These are phyloP conservation scores for Yarrowia sp. DNA, from an alignment of 805 yeast species.

Conservation along the genomic window DNA sequence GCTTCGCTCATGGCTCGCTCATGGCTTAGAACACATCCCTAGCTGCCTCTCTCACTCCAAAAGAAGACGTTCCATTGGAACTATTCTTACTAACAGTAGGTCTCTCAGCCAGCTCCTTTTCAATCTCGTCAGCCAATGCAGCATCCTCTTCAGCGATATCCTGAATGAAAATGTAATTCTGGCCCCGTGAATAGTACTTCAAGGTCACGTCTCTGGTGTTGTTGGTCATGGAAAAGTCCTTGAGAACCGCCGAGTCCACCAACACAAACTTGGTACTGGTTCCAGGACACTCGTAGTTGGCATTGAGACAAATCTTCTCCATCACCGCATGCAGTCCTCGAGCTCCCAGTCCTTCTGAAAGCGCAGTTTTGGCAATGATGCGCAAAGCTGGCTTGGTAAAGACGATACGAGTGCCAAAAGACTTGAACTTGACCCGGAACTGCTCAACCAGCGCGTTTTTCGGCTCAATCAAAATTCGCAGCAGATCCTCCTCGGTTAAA, in stretches of 20 bases:
- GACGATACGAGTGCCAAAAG: constrained; percentile 50
- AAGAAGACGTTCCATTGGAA: background rate
- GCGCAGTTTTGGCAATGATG: constrained; percentile 49
- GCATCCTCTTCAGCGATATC: constrained; percentile 46
- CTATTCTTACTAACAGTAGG: background rate
- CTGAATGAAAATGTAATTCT: constrained; percentile 42
- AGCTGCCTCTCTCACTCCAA: background rate
- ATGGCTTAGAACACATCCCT: constrained; percentile 1
- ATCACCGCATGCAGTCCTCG: constrained; percentile 55
- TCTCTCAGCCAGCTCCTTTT: constrained; percentile 34
- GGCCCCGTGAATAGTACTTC: constrained; percentile 47
- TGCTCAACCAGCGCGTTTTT: constrained; percentile 53
- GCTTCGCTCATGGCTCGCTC: background rate
- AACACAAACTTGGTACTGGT: constrained; percentile 51
- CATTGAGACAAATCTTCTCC: constrained; percentile 49
- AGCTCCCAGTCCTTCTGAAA: constrained; percentile 57
- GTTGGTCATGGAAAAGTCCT: constrained; percentile 34
- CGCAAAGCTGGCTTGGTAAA: constrained; percentile 49
- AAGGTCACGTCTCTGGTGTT: constrained; percentile 41
- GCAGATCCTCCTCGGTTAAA: constrained; percentile 45
- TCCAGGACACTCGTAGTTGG: constrained; percentile 60
- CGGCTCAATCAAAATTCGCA: constrained; percentile 52
- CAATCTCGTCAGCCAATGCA: constrained; percentile 39
- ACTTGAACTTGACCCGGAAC: constrained; percentile 51
- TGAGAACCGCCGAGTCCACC: constrained; percentile 36